phyloP scores from a whole-genome alignment of 768 basidiomycete species.

The Leccinum sublutescens region DNA sequence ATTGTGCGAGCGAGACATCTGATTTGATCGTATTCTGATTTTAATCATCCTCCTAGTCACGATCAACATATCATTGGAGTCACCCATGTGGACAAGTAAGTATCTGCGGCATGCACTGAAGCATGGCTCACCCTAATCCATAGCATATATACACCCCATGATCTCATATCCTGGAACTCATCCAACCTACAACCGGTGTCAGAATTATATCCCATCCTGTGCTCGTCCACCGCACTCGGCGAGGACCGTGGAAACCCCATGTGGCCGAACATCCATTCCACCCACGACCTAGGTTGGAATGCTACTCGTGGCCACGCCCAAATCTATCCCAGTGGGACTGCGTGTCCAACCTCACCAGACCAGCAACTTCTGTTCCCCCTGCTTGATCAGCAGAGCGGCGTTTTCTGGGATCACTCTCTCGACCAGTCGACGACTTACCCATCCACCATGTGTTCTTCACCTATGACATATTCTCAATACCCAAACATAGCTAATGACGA shows the following conservation, averaged over 20 bases:
- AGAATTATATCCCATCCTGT: too few species aligned
- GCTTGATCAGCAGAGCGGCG: not conserved
- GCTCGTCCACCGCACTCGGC: too few species aligned
- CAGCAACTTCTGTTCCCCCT: too few species aligned
- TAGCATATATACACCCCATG: not conserved
- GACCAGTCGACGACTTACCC: not conserved
- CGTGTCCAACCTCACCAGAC: too few species aligned
- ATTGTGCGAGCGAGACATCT: not conserved
- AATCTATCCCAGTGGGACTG: too few species aligned
- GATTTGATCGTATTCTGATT: not conserved
- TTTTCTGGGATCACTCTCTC: not conserved
- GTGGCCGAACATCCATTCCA: too few species aligned
- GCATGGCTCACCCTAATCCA: not conserved
- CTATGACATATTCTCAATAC: too few species aligned
- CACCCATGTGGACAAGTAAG: not conserved
- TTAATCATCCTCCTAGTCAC: not conserved
- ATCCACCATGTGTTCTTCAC: not conserved
- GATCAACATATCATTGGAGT: not conserved
- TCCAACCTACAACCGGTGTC: too few species aligned
- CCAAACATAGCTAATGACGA: not conserved
- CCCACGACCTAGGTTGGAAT: too few species aligned
- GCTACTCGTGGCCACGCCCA: too few species aligned
- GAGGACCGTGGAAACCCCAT: too few species aligned
- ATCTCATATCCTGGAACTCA: too few species aligned
- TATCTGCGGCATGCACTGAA: not conserved